Evolutionary conservation across 106 monocot species (phyloP), one percentile per base, ranked within the genome.

Genomic region (Allium sativum): DNA sequence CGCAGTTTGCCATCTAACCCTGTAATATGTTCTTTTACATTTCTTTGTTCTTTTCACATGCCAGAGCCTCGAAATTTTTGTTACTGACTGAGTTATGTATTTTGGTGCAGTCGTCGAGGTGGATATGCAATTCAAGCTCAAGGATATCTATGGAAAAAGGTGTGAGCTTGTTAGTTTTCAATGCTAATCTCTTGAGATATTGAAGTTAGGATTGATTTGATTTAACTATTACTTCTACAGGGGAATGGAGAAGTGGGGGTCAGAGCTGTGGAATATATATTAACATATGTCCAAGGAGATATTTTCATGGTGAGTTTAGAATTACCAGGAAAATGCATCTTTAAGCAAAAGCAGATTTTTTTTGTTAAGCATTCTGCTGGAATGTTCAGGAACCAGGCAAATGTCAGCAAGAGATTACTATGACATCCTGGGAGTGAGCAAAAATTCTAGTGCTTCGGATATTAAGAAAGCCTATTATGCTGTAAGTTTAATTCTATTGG

Each of bases 401-500:
- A 42, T 71, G 70, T 46, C 31, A 6, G 66, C 53, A 16, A 77
- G 73, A 62, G 84, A 84, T 74, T 84, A 70, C 50, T 84, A 84
- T 55, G 76, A 80, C 13, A 73, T 84, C 13, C 80, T 84, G 48
- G 84, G 79, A 57, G 79, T 84, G 63, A 80, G 66, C 71, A 84
- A 80, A 48, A 52, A 70, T 64, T 79, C 84, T 53, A 70, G 58
- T 59, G 48, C 80, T 53, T 76, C 84, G 40, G 84, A 84, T 16
- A 76, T 84, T 54, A 84, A 84, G 75, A 84, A 80, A 67, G 84
- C 84, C 9, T 84, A 84, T 67, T 84, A 84, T 64, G 76, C 43
- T 76, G 84, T 84, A 67, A 42, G 63, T 22, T 75, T 65, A 17
- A 47, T 57, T 31, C 31, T 31, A 1, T 31, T 31, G 5, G 0